phyloP scores from a whole-genome alignment of 23 red algal genomes.

The Pyropia haitanensis region DNA sequence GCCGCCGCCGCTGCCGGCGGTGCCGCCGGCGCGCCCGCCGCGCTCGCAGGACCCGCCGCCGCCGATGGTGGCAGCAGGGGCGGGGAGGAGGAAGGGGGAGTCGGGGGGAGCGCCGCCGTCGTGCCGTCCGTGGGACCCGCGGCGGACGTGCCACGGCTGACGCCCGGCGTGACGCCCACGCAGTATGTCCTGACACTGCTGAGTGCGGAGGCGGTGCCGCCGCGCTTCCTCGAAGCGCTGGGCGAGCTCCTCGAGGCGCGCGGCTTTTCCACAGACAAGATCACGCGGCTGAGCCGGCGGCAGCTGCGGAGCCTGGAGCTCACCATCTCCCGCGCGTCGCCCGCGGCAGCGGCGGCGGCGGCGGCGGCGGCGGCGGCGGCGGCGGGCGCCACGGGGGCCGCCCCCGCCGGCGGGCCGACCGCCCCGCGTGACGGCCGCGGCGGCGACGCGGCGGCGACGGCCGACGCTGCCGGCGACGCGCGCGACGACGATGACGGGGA shows the following conservation, averaged over 20 bases:
- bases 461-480: too few relatives aligned
- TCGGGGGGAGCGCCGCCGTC: not conserved
- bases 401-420: too few relatives aligned
- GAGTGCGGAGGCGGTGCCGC: conserved; percentile 16
- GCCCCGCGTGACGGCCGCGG: too few relatives aligned
- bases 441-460: too few relatives aligned
- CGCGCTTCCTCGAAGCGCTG: conserved; percentile 34
- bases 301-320: conserved; percentile 59
- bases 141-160: not conserved
- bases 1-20: not conserved
- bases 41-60: too few relatives aligned
- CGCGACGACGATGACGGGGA: too few relatives aligned
- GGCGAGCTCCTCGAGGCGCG: conserved; percentile 26
- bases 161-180: conserved; percentile 1
- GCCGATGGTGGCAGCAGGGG: not conserved
- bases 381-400: too few relatives aligned
- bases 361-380: too few relatives aligned
- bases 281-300: conserved; percentile 37
- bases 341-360: conserved; percentile 10
- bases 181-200: conserved; percentile 66
- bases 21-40: too few relatives aligned
- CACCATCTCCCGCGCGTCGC: conserved; percentile 7
- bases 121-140: not conserved
- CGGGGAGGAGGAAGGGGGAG: not conserved
- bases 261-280: conserved; percentile 37